These are phyloP conservation scores for Colletotrichum incanum DNA, from an alignment of 2,329 filamentous ascomycete species.

Conservation along the genomic window DNA sequence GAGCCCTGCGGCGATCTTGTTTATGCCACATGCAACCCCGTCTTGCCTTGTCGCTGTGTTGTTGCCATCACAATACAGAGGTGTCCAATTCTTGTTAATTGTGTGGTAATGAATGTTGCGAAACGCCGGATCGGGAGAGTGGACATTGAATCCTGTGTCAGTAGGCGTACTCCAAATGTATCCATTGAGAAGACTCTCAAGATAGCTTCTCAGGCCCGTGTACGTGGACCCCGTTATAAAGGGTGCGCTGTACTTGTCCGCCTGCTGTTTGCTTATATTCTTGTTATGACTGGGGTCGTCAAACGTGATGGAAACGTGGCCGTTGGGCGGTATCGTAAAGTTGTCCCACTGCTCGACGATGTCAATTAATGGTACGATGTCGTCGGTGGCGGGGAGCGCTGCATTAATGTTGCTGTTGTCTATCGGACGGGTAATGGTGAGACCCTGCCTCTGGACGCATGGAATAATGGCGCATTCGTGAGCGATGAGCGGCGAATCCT, in stretches of 20 bases:
- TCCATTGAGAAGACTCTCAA: background rate
- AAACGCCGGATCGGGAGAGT: background rate
- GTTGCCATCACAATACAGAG: background rate
- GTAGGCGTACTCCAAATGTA: background rate
- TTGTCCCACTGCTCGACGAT: background rate
- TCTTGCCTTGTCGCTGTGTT: background rate
- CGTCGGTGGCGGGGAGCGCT: background rate
- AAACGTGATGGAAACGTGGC: background rate
- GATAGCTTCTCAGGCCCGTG: background rate
- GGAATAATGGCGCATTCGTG: background rate
- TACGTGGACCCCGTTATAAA: background rate
- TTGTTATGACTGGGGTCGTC: background rate
- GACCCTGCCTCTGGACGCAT: background rate
- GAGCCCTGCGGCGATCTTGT: conserved; percentile 24
- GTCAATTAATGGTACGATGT: background rate
- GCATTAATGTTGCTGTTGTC: background rate
- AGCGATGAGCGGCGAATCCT: background rate
- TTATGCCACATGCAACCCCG: conserved; percentile 20
- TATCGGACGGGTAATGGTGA: background rate
- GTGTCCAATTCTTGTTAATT: background rate
- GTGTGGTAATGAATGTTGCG: background rate
- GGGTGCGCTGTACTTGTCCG: background rate
- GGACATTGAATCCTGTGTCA: background rate
- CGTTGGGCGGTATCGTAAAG: background rate
- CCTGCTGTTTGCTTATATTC: background rate